Percentiles rank a stretch among this genome's conserved stretches.
These are phyloP conservation scores for Lachancea thermotolerans DNA, from an alignment of 805 yeast species.

Conservation along the genomic window DNA sequence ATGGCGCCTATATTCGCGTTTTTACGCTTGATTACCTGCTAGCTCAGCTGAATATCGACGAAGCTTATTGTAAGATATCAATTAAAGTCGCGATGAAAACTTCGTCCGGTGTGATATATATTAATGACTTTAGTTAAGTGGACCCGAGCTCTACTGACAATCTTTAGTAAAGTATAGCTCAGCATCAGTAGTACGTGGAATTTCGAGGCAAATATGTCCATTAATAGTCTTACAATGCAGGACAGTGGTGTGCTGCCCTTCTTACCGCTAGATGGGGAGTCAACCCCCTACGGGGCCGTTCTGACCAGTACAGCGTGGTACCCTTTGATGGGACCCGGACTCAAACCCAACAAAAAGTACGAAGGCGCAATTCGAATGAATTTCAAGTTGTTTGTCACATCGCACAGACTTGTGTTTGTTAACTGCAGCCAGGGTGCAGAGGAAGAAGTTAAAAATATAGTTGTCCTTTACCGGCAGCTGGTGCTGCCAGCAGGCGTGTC, in stretches of 20 bases:
- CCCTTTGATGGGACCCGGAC: conserved; percentile 1
- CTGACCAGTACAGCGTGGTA: background rate
- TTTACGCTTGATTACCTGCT: background rate
- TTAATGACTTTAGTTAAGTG: too few species aligned
- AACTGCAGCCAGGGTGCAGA: background rate
- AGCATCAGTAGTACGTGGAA: too few species aligned
- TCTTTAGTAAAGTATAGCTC: background rate
- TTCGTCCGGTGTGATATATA: too few species aligned
- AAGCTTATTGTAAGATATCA: background rate
- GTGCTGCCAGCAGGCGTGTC: background rate
- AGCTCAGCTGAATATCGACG: background rate
- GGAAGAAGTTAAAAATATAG: background rate
- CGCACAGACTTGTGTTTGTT: conserved; percentile 1
- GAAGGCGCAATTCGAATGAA: background rate
- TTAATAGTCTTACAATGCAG: conserved; percentile 1
- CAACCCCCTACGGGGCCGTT: background rate
- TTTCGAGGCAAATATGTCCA: background rate
- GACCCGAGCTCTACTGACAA: background rate
- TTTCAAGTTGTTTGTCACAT: conserved; percentile 4
- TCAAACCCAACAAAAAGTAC: background rate
- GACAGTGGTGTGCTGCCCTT: conserved; percentile 1
- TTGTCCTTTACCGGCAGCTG: conserved; percentile 1
- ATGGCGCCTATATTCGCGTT: conserved; percentile 7
- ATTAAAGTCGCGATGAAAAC: too few species aligned
- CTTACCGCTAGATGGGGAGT: conserved; percentile 2